Evolutionary conservation across 2,329 filamentous ascomycete genomes (phyloP), one percentile per base, ranked within the genome.

Genomic region (Onygenales sp.): DNA sequence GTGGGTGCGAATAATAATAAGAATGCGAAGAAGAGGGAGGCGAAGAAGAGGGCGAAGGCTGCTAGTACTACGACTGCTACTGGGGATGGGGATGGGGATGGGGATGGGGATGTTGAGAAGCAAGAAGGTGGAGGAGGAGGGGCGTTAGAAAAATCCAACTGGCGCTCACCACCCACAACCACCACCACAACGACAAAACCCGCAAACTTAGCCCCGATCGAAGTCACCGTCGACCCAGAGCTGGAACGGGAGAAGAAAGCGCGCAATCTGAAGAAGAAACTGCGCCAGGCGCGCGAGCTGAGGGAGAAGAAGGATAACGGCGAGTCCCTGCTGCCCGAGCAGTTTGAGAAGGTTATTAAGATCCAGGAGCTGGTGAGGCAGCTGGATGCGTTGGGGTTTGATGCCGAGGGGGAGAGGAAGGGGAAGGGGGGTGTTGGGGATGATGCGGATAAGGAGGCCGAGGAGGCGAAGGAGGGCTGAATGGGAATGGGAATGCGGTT

Each of bases 311-410:
- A 95, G 70, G 88, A 95, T 27, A 84, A 83, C 53, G 93, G 93
- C 17, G 86, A 88, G 66, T 78, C 82, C 4, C 73, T 98, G 56
- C 77, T 97, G 31, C 92, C 91, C 0, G 93, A 98, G 73, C 93
- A 98, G 73, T 86, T 97, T 58, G 90, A 92, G 62, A 98, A 98
- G 74, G 88, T 98, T 52, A 94, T 95, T 68, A 95, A 93, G 71
- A 95, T 98, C 67, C 89, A 88, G 58, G 93, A 98, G 74, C 79
- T 98, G 49, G 84, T 96, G 54, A 82, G 90, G 10, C 91, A 97
- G 67, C 74, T 98, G 53, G 88, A 94, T 62, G 79, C 81, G 2
- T 76, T 98, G 32, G 92, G 92, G 0, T 89, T 97, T 58, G 86
- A 94, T 67, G 72, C 81, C 1, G 86, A 94, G 8, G 88, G 85